phyloP scores from a whole-genome alignment of 192 early-diverging fungal species.

The Chytriomyces hyalinus region DNA sequence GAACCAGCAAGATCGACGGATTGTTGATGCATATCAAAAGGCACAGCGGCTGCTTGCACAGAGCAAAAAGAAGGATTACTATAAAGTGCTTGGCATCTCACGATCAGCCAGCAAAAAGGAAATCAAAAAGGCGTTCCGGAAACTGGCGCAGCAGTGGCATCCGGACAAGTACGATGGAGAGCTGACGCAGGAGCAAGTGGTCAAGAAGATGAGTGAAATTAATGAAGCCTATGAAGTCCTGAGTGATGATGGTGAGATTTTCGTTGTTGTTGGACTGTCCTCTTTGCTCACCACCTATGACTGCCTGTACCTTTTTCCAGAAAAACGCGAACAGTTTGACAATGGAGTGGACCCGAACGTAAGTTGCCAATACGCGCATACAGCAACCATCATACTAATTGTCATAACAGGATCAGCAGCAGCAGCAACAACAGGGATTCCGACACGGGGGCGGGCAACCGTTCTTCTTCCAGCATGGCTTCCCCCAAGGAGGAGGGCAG shows the following conservation, averaged over 20 bases:
- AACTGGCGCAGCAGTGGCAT: slow-evolving; percentile 84
- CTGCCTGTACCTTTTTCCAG: slow-evolving; percentile 4
- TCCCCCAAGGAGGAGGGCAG: slow-evolving; percentile 57
- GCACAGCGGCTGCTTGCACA: slow-evolving; percentile 67
- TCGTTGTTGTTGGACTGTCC: neutral
- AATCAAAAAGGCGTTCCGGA: slow-evolving; percentile 92
- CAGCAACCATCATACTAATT: neutral
- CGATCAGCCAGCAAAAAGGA: slow-evolving; percentile 74
- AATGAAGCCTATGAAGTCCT: slow-evolving; percentile 92
- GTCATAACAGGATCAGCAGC: slow-evolving; percentile 4
- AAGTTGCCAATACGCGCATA: neutral
- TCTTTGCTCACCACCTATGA: slow-evolving; percentile 16
- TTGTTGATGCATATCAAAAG: slow-evolving; percentile 62
- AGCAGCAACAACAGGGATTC: slow-evolving; percentile 30
- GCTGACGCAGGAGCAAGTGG: slow-evolving; percentile 73
- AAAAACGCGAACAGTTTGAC: slow-evolving; percentile 46
- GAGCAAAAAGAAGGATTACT: slow-evolving; percentile 82
- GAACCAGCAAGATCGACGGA: slow-evolving; percentile 58
- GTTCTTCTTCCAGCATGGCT: slow-evolving; percentile 53
- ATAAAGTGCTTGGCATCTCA: slow-evolving; percentile 89
- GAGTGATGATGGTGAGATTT: slow-evolving; percentile 47
- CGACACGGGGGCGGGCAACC: slow-evolving; percentile 35
- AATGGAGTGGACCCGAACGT: slow-evolving; percentile 64
- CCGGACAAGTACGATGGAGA: slow-evolving; percentile 73
- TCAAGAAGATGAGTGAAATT: slow-evolving; percentile 89